Evolutionary conservation across 192 early-diverging fungal species (phyloP).

Genomic region (Chytriomyces confervae): DNA sequence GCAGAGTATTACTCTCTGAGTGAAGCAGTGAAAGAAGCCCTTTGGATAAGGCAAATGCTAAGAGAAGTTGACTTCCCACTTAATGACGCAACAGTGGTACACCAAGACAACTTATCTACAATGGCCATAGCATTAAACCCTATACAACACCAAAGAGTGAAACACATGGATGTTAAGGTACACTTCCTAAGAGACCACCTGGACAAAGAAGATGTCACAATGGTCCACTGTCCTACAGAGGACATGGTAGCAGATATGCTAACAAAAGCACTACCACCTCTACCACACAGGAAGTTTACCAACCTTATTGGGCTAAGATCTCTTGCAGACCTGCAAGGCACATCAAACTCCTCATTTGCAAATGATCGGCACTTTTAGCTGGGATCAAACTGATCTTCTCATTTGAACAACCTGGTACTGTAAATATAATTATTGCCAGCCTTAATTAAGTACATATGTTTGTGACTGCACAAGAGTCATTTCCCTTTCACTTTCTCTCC

Average conservation of each 20-base stretch:
- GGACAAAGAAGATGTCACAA: conserved; percentile 14
- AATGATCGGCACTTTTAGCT: too few relatives aligned
- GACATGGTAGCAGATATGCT: conserved; percentile 39
- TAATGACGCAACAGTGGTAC: neutral
- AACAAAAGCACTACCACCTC: conserved; percentile 32
- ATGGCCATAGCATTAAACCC: conserved; percentile 18
- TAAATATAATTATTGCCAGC: too few relatives aligned
- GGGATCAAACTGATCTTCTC: too few relatives aligned
- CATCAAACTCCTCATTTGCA: too few relatives aligned
- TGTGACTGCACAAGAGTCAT: too few relatives aligned
- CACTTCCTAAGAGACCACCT: conserved; percentile 39
- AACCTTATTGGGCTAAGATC: conserved; percentile 5
- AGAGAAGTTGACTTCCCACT: conserved; percentile 23
- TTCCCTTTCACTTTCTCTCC: too few relatives aligned
- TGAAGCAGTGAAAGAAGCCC: conserved; percentile 25
- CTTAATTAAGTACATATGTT: too few relatives aligned
- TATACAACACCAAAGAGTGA: too few relatives aligned
- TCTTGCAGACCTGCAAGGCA: neutral
- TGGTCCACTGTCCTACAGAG: too few relatives aligned
- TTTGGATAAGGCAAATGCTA: conserved; percentile 27
- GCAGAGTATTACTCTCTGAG: conserved; percentile 19
- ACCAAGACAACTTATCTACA: conserved; percentile 21
- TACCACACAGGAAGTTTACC: conserved; percentile 22
- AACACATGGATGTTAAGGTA: too few relatives aligned
- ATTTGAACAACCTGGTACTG: too few relatives aligned